Base-by-base conservation (phyloP, 805 yeast species). In the Starmera caribaea region DNA sequence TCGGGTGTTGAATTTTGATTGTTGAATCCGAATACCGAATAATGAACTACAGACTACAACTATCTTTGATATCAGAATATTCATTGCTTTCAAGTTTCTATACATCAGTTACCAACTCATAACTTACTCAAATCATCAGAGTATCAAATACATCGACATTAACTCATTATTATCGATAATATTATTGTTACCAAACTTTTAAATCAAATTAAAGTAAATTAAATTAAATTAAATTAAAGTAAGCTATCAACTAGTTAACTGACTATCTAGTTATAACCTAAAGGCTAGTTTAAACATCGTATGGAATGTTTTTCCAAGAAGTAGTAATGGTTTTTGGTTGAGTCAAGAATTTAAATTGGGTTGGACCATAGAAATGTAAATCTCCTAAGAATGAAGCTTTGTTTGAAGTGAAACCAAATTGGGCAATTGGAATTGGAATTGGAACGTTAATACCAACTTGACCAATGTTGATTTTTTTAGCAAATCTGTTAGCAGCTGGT, bases 401-500 rank as follows among this genome's bases (percentile, higher is more conserved):
- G 63, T 76, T 76, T 16, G 89, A 88, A 13, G 90, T 81, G 69
- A 81, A 81, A 10, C 86, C 79, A 61, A 81, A 81, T 80, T 81
- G 78, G 41, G 89, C 89, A 57, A 81, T 69, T 42, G 89, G 89
- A 31, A 81, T 88, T 14, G 90, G 90, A 41, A 81, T 79, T 16
- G 86, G 85, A 28, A 81, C 85, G 57, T 81, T 81, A 48, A 81
- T 65, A 46, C 90, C 90, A 37, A 81, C 84, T 63, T 81, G 89
- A 37, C 86, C 86, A 46, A 80, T 74, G 50, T 79, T 81, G 50
- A 81, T 73, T 43, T 71, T 67, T 62, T 69, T 74, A 58, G 71
- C 74, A 65, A 82, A 81, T 55, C 73, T 73, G 58, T 79, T 80
- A 13, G 84, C 83, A 28, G 75, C 71, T 17, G 82, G 66, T 16